These are phyloP conservation scores for Trifolium dubium DNA, from an alignment of 306 rosid species.

Conservation along the genomic window DNA sequence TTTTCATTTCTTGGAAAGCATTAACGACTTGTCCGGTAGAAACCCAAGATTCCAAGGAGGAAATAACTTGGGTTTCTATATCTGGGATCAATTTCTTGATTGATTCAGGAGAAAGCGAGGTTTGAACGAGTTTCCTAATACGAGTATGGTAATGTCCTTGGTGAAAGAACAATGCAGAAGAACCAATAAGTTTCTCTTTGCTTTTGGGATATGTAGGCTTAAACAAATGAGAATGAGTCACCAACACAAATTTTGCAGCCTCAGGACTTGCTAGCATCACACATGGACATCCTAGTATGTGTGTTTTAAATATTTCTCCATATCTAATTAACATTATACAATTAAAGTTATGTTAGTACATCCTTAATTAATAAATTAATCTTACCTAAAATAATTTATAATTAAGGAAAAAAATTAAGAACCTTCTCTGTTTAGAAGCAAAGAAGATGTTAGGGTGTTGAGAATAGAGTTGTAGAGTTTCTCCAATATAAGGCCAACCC, in stretches of 20 bases:
- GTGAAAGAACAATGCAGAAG: slow-evolving; percentile 87
- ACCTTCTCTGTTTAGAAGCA: slow-evolving; percentile 75
- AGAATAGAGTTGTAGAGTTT: slow-evolving; percentile 86
- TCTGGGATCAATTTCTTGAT: slow-evolving; percentile 53
- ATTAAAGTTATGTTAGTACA: background rate
- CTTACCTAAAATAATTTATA: background rate
- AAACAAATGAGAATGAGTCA: slow-evolving; percentile 77
- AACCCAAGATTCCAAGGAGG: slow-evolving; percentile 70
- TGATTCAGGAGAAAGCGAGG: slow-evolving; percentile 61
- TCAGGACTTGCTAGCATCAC: slow-evolving; percentile 88
- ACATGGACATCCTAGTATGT: slow-evolving; percentile 77
- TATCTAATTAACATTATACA: slow-evolving; percentile 50
- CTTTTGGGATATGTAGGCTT: slow-evolving; percentile 91
- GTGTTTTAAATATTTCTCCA: slow-evolving; percentile 85
- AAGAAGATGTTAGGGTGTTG: slow-evolving; percentile 82
- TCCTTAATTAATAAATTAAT: background rate
- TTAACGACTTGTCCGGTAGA: slow-evolving; percentile 49
- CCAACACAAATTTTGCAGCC: slow-evolving; percentile 82
- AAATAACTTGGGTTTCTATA: slow-evolving; percentile 58
- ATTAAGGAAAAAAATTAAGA: background rate
- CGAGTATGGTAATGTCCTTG: slow-evolving; percentile 78
- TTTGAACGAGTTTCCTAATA: slow-evolving; percentile 70
- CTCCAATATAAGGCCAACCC: slow-evolving; percentile 89
- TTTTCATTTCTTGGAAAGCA: slow-evolving; percentile 75
- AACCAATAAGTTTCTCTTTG: slow-evolving; percentile 85